Evolutionary conservation across 75 land plant genomes (phyloP).

Genomic region (Cunninghamia lanceolata): DNA sequence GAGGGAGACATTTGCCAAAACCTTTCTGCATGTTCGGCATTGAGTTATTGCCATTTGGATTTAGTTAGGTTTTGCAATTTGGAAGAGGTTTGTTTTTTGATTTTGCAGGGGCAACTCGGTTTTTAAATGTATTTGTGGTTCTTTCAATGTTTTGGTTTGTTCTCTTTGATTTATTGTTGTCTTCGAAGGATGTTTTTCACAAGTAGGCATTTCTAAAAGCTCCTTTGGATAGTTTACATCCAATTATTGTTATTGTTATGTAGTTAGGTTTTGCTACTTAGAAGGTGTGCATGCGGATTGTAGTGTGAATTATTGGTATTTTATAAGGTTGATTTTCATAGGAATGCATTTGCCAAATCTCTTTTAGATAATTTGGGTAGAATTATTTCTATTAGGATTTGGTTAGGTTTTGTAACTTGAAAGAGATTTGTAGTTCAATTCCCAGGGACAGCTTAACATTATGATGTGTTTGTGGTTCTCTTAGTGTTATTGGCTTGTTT

Average conservation of each 20-base stretch:
- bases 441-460: background rate
- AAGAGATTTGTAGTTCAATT: background rate
- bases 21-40: background rate
- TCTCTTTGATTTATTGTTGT: background rate
- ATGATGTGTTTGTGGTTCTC: background rate
- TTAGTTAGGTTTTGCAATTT: background rate
- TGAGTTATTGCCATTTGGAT: background rate
- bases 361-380: background rate
- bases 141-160: background rate
- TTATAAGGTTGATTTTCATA: background rate
- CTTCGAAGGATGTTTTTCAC: background rate
- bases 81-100: background rate
- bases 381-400: background rate
- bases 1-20: background rate
- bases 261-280: background rate
- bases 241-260: background rate
- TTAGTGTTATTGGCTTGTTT: background rate
- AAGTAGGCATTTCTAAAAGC: background rate
- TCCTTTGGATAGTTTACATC: background rate
- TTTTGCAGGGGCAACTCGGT: background rate
- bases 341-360: background rate
- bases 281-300: background rate
- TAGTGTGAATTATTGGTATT: background rate
- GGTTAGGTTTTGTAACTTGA: background rate
- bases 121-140: background rate